Percentiles rank a stretch among this genome's conserved stretches.
These are phyloP conservation scores for Lasiosphaeria ovina DNA, from an alignment of 495 filamentous ascomycete genomes.

Conservation along the genomic window DNA sequence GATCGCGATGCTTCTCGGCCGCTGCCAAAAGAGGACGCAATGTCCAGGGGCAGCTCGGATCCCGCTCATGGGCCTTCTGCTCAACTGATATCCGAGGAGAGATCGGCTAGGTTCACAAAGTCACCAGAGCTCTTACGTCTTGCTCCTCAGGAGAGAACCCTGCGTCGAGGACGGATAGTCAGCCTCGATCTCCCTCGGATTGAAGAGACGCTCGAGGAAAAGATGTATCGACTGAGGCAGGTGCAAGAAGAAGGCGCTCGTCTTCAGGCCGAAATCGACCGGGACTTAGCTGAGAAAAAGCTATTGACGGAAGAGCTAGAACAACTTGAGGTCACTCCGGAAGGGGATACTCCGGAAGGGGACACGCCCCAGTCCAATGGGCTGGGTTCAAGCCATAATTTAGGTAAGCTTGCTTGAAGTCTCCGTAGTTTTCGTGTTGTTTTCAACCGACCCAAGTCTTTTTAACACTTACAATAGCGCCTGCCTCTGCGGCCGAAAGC, in stretches of 20 bases:
- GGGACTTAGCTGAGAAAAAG: slow-evolving; percentile 39
- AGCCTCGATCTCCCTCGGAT: slow-evolving; percentile 54
- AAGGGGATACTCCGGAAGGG: slow-evolving; percentile 40
- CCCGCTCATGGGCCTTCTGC: slow-evolving; percentile 19
- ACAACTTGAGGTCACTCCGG: slow-evolving; percentile 46
- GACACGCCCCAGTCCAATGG: slow-evolving; percentile 14
- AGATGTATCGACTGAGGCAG: slow-evolving; percentile 50
- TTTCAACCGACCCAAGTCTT: not conserved
- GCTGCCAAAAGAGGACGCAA: slow-evolving; percentile 1
- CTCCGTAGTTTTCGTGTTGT: no score
- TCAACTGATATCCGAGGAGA: slow-evolving; percentile 18
- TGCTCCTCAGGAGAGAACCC: slow-evolving; percentile 25
- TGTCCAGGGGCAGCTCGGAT: slow-evolving; percentile 13
- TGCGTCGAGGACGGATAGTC: slow-evolving; percentile 55
- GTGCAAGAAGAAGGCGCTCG: slow-evolving; percentile 56
- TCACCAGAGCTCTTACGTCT: slow-evolving; percentile 9
- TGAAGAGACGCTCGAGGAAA: slow-evolving; percentile 54
- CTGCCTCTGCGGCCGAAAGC: not conserved
- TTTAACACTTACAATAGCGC: not conserved
- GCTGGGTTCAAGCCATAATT: not conserved
- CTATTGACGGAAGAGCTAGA: slow-evolving; percentile 57
- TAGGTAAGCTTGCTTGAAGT: slow-evolving; percentile 1
- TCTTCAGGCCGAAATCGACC: slow-evolving; percentile 58
- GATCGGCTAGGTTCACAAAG: slow-evolving; percentile 25
- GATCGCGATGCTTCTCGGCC: slow-evolving; percentile 18